phyloP scores from a whole-genome alignment of 2,329 filamentous ascomycete species.

The Fusarium sp. region DNA sequence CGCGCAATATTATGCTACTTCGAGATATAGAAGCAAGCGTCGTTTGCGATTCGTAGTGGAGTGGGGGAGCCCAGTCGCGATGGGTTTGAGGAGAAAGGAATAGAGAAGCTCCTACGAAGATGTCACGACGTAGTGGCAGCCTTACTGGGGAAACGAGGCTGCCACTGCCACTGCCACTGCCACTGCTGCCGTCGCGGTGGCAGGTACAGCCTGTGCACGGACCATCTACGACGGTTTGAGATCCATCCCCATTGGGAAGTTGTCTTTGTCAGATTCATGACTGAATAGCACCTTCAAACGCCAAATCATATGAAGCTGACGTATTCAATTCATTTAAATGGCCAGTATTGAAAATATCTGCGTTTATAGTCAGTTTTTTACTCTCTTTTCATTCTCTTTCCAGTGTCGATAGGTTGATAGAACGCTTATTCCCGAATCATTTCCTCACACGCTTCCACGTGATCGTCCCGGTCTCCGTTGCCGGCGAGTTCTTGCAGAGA shows the following conservation, averaged over 20 bases:
- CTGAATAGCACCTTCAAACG: background rate
- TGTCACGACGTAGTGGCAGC: conserved; percentile 46
- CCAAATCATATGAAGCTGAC: background rate
- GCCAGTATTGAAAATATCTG: background rate
- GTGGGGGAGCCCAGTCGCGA: conserved; percentile 41
- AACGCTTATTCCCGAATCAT: background rate
- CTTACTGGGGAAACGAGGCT: conserved; percentile 48
- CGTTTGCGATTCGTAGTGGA: conserved; percentile 25
- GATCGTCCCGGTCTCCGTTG: conserved; percentile 37
- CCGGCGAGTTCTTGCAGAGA: conserved; percentile 32
- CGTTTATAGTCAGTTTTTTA: background rate
- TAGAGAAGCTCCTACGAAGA: conserved; percentile 38
- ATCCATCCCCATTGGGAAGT: conserved; percentile 19
- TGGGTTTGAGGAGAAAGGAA: conserved; percentile 38
- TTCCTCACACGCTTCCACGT: conserved; percentile 27
- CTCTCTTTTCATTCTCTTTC: background rate
- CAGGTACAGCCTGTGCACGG: conserved; percentile 36
- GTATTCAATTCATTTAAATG: background rate
- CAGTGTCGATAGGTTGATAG: background rate
- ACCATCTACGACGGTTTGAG: conserved; percentile 13
- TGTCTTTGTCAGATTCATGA: background rate
- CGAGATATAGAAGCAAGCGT: conserved; percentile 2
- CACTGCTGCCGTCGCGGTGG: conserved; percentile 19
- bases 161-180: conserved; percentile 14
- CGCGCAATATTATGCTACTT: conserved; percentile 9